Conservation (phyloP, 2,329 filamentous ascomycete genomes). For the Dothistroma septosporum region DNA sequence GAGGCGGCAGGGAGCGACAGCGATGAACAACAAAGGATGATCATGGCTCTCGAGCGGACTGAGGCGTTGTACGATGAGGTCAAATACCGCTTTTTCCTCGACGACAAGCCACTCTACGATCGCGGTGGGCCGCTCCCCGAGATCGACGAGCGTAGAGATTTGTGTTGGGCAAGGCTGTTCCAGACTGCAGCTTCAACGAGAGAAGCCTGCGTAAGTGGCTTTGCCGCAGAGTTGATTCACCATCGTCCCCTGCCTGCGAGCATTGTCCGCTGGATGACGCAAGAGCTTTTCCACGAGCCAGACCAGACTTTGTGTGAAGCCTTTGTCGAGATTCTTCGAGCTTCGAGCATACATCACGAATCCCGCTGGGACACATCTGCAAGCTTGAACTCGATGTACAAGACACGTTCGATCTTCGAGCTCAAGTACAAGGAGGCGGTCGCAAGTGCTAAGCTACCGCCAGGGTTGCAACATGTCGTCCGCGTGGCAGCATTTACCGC, state of each 20-base stretch:
- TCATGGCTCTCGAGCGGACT: conserved; percentile 57
- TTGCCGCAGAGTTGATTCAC: conserved; percentile 39
- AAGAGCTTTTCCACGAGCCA: conserved; percentile 32
- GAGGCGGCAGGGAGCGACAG: conserved; percentile 42
- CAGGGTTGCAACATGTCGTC: conserved; percentile 17
- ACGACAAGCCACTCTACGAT: conserved; percentile 12
- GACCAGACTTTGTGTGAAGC: conserved; percentile 37
- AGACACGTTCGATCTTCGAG: conserved; percentile 19
- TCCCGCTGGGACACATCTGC: conserved; percentile 17
- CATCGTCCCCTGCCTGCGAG: conserved; percentile 37
- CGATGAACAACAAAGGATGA: conserved; percentile 47
- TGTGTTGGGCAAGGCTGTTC: conserved; percentile 35
- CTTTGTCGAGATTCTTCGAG: conserved; percentile 31
- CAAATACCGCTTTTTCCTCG: conserved; percentile 56
- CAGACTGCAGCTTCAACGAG: conserved; percentile 33
- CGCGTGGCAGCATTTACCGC: conserved; percentile 16
- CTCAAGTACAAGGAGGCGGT: conserved; percentile 11
- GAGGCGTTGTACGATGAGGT: conserved; percentile 53
- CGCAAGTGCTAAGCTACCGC: conserved; percentile 10
- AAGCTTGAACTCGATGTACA: conserved; percentile 20
- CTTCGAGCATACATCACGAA: conserved; percentile 9
- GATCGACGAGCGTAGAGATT: conserved; percentile 27
- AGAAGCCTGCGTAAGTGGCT: conserved; percentile 42
- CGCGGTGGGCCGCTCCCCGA: conserved; percentile 28
- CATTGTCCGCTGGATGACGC: conserved; percentile 42